These are phyloP conservation scores for Excoecaria agallocha DNA, from an alignment of 345 rosid species.

Conservation along the genomic window DNA sequence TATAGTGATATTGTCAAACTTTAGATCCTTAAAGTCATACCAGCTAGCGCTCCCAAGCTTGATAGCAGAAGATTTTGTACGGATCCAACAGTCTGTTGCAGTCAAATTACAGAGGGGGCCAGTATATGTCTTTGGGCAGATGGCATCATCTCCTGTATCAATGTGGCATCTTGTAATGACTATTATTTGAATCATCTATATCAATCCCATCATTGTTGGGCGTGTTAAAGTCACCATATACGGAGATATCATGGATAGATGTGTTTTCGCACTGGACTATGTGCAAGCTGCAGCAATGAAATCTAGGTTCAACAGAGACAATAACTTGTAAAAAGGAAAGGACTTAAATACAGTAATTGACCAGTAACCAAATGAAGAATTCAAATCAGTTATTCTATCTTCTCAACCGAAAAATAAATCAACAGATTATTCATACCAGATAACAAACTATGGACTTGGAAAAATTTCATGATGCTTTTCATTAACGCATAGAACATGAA, in stretches of 20 bases:
- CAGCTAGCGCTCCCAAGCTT: slow-evolving; percentile 93
- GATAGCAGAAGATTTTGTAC: slow-evolving; percentile 88
- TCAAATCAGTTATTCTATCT: slow-evolving; percentile 7
- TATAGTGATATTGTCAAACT: slow-evolving; percentile 80
- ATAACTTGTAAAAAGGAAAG: background rate
- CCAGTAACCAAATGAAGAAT: background rate
- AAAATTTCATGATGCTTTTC: background rate
- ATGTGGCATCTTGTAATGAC: slow-evolving; percentile 65
- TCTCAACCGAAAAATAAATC: background rate
- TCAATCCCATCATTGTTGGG: slow-evolving; percentile 95
- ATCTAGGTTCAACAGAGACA: slow-evolving; percentile 1
- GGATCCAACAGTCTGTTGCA: slow-evolving; percentile 78
- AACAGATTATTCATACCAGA: background rate
- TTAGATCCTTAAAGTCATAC: slow-evolving; percentile 63
- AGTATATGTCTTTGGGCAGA: slow-evolving; percentile 77
- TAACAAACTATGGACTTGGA: background rate
- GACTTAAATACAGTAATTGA: background rate
- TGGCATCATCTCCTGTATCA: slow-evolving; percentile 91
- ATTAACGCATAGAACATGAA: background rate
- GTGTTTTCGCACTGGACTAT: slow-evolving; percentile 68
- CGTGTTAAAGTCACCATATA: slow-evolving; percentile 76
- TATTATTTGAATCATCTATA: slow-evolving; percentile 74
- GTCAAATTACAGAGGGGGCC: slow-evolving; percentile 70
- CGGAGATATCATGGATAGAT: slow-evolving; percentile 61
- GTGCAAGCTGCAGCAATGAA: slow-evolving; percentile 63